phyloP scores from a whole-genome alignment of 345 rosid genomes.

The Eucalyptus brandiana region DNA sequence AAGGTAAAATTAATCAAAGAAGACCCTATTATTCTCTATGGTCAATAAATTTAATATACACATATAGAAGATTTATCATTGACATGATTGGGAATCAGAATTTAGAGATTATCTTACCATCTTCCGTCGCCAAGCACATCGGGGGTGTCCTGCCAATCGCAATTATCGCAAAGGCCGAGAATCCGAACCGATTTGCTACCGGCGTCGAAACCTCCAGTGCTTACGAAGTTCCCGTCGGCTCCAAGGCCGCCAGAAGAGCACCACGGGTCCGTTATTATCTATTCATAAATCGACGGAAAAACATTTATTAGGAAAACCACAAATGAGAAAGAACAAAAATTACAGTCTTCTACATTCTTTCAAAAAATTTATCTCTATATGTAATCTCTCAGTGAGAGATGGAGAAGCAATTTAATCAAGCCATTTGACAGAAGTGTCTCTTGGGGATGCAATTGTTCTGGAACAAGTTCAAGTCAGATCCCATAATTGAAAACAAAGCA shows the following conservation, averaged over 20 bases:
- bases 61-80: not conserved
- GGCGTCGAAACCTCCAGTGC: constrained; percentile 62
- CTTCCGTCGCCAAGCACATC: constrained; percentile 51
- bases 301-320: not conserved
- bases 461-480: not conserved
- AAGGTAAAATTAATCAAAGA: not conserved
- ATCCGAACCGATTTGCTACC: constrained; percentile 66
- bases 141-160: constrained; percentile 64
- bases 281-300: not conserved
- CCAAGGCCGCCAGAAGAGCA: constrained; percentile 90
- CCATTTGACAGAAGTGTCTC: not conserved
- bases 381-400: no score
- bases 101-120: constrained; percentile 23
- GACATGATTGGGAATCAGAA: not conserved
- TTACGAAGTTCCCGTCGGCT: constrained; percentile 48
- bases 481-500: not conserved
- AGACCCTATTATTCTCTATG: not conserved
- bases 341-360: not conserved
- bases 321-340: not conserved
- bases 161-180: constrained; percentile 13
- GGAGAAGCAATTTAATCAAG: not conserved
- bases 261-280: constrained; percentile 84
- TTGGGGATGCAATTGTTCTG: not conserved
- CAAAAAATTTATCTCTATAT: not conserved
- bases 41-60: not conserved